Evolutionary conservation across 2,329 filamentous ascomycete genomes (phyloP), one percentile per base, ranked within the genome.

Genomic region (Trichoderma atrobrunneum): DNA sequence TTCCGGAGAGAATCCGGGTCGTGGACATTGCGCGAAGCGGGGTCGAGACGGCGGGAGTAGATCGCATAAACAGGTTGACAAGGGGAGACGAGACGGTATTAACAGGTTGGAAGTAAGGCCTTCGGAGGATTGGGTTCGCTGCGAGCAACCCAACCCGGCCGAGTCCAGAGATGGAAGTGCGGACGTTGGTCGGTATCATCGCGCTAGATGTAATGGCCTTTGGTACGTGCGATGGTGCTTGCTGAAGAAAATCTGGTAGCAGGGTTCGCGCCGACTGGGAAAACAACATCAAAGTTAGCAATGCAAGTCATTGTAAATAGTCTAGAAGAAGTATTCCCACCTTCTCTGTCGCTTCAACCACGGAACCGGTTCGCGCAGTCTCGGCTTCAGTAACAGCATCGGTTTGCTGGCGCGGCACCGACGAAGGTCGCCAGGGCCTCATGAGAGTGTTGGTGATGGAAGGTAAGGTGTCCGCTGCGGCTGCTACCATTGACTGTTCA

Each of bases 381-480:
- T 73, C 74, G 39, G 59, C 48, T 21, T 60, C 34, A 18, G 16
- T 36, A 71, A 36, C 54, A 66, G 14, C 72, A 61, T 73, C 74
- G 73, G 54, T 66, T 67, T 62, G 73, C 63, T 61, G 72, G 24
- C 71, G 69, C 7, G 72, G 39, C 14, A 66, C 72, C 16, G 72
- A 61, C 18, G 74, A 75, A 61, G 72, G 73, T 64, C 73, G 76
- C 79, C 79, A 84, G 10, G 84, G 81, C 24, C 80, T 73, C 71
- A 79, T 77, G 18, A 85, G 73, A 14, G 81, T 81, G 72, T 80
- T 84, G 66, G 81, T 79, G 73, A 86, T 80, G 59, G 84, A 85
- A 69, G 85, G 84, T 83, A 84, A 84, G 68, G 86, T 75, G 48
- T 85, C 84, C 64, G 83, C 78, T 8, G 82, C 82, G 73, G 81